Base-by-base conservation (phyloP, 805 yeast genomes). In the Candida mattraensis region DNA sequence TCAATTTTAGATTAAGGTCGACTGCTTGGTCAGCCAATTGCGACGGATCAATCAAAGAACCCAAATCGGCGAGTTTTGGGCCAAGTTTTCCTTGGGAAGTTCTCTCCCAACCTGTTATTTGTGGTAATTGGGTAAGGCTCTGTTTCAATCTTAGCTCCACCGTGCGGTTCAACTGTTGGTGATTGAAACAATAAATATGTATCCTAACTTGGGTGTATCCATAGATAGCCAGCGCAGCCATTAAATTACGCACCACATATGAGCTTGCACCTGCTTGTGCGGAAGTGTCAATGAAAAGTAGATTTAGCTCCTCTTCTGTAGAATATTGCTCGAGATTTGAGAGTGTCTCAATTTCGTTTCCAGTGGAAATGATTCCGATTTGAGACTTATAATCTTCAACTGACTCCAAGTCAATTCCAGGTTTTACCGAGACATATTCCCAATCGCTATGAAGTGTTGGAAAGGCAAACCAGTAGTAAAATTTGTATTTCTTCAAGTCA, bases 21-120 rank as follows among this genome's bases (percentile, higher is more conserved):
- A 88, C 89, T 0, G 97, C 91, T 60, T 94, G 98, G 41, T 83
- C 85, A 0, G 96, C 91, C 15, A 93, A 66, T 45, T 83, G 80
- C 9, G 69, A 45, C 0, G 99, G 99, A 56, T 91, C 80, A 23
- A 91, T 77, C 28, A 93, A 65, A 0, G 87, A 63, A 1, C 93
- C 88, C 36, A 93, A 60, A 56, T 94, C 93, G 0, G 95, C 88
- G 14, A 82, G 47, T 52, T 87, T 87, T 1, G 98, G 96, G 0
- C 83, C 81, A 10, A 89, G 64, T 49, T 80, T 82, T 1, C 86
- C 87, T 26, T 69, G 73, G 5, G 70, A 61, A 18, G 87, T 86
- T 42, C 93, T 73, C 52, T 91, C 98, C 99, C 99, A 93, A 0
- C 99, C 99, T 3, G 81, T 69, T 0, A 78, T 66, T 35, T 70